Percentiles rank a stretch among this genome's conserved stretches.
These are phyloP conservation scores for Collybia sp. DNA, from an alignment of 768 basidiomycete species.

Conservation along the genomic window DNA sequence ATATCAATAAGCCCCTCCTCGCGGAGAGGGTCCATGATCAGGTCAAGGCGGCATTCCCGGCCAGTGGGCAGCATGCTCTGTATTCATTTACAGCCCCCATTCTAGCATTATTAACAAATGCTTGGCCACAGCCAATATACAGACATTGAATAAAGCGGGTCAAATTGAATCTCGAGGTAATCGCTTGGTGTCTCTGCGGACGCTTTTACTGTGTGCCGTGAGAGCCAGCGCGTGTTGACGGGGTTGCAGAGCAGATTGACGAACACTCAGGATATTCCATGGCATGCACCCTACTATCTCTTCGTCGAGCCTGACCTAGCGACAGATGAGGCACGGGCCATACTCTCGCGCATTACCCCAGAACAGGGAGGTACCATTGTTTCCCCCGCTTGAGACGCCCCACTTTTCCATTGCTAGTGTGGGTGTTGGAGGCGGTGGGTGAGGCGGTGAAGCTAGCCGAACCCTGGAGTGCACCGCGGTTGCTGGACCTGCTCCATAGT, in stretches of 20 bases:
- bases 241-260: constrained; percentile 56
- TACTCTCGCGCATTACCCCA: constrained; percentile 38
- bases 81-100: not conserved
- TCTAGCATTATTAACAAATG: not conserved
- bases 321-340: constrained; percentile 47
- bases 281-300: constrained; percentile 68
- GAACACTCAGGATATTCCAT: constrained; percentile 68
- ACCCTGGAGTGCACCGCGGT: not conserved
- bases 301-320: constrained; percentile 66
- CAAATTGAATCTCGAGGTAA: constrained; percentile 57
- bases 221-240: too few relatives aligned
- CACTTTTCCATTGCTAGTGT: too few relatives aligned
- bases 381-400: too few relatives aligned
- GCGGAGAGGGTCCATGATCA: constrained; percentile 48
- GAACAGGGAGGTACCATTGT: constrained; percentile 8
- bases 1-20: constrained; percentile 76
- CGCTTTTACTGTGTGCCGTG: not conserved
- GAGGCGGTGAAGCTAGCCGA: not conserved
- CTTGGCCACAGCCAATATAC: constrained; percentile 36
- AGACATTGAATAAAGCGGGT: constrained; percentile 53
- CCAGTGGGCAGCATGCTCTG: constrained; percentile 35
- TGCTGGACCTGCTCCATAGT: constrained; percentile 14
- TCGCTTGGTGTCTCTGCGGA: not conserved
- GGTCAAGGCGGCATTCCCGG: constrained; percentile 54
- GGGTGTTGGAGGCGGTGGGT: not conserved